Evolutionary conservation across 257 asterid species (phyloP).

Genomic region (Gentiana macrophylla): DNA sequence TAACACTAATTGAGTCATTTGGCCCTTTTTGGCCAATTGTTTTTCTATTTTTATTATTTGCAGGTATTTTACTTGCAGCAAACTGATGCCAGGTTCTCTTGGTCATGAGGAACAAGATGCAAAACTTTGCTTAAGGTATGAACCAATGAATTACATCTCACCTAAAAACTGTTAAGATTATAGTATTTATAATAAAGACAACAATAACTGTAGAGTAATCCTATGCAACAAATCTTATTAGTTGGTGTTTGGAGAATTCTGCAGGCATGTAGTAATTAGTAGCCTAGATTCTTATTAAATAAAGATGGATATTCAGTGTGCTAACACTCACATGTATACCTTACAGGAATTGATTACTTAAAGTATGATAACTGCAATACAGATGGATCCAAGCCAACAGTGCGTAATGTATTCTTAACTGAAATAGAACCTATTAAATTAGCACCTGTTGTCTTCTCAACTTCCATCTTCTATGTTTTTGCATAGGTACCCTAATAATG

Average conservation of each 20-base stretch:
- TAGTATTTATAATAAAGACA: too few species aligned
- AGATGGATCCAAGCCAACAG: constrained; percentile 56
- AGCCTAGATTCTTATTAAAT: too few species aligned
- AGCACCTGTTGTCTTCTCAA: neutral
- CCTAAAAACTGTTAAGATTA: too few species aligned
- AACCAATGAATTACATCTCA: too few species aligned
- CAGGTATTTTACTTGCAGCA: constrained; percentile 77
- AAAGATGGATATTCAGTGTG: neutral
- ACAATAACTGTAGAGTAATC: too few species aligned
- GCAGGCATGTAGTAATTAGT: too few species aligned
- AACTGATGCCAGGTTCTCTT: constrained; percentile 85
- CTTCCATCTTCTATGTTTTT: neutral
- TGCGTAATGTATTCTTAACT: constrained; percentile 19
- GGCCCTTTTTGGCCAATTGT: neutral
- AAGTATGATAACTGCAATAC: constrained; percentile 82
- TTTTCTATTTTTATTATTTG: constrained; percentile 4
- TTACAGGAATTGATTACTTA: constrained; percentile 78
- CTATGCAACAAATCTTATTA: too few species aligned
- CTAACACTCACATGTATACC: constrained; percentile 2
- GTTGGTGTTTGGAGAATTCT: too few species aligned
- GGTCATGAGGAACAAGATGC: constrained; percentile 89
- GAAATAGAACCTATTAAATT: neutral
- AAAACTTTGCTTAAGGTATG: constrained; percentile 59
- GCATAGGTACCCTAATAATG: constrained; percentile 73
- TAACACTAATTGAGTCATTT: neutral